These are phyloP conservation scores for Microthlaspi erraticum DNA, from an alignment of 345 rosid species.

Conservation along the genomic window DNA sequence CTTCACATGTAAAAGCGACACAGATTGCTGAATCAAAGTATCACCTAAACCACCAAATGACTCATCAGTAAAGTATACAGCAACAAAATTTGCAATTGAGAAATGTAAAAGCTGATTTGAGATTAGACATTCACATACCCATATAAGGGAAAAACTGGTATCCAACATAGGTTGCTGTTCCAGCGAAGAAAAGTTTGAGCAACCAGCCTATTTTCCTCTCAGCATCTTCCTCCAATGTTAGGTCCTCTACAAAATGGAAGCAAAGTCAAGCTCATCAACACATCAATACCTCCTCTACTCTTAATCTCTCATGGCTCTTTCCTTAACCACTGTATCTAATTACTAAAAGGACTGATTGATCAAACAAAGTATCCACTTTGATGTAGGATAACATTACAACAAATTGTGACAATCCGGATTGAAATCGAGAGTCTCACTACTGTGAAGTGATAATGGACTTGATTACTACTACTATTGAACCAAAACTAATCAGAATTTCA, in stretches of 20 bases:
- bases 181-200: constrained; percentile 75
- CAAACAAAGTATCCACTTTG: constrained; percentile 24
- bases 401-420: constrained; percentile 9
- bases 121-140: constrained; percentile 55
- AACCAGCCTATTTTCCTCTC: constrained; percentile 90
- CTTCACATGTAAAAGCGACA: constrained; percentile 83
- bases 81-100: neutral
- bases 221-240: constrained; percentile 77
- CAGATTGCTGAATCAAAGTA: constrained; percentile 80
- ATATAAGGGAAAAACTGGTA: constrained; percentile 85
- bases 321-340: neutral
- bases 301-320: no score
- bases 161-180: constrained; percentile 71
- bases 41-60: constrained; percentile 59
- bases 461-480: constrained; percentile 6
- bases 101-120: neutral
- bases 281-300: no score
- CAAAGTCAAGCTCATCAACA: constrained; percentile 17
- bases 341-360: neutral
- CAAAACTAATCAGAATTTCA: constrained; percentile 1
- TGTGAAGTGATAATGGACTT: constrained; percentile 14
- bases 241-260: constrained; percentile 57
- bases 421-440: constrained; percentile 4
- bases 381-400: neutral
- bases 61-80: constrained; percentile 9